Conservation (phyloP, 202 grass and related monocot genomes). For the Zizania palustris region DNA sequence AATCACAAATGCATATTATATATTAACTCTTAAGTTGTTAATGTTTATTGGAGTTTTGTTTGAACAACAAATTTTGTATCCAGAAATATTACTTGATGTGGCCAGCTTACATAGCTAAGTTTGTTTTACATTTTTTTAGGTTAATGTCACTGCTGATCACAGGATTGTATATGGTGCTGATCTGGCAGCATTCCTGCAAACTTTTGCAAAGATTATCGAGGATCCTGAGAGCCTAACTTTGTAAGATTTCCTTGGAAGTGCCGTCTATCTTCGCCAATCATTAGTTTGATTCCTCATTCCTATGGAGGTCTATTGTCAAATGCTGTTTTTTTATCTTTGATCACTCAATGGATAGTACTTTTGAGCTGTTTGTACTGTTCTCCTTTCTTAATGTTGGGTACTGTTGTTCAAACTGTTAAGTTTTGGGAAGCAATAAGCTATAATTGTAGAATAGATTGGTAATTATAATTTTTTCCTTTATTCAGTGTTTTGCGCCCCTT, state of each 20-base stretch:
- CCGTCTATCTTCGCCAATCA: conserved; percentile 12
- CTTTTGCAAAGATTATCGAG: conserved; percentile 93
- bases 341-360: conserved; percentile 14
- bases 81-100: not conserved
- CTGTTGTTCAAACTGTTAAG: conserved; percentile 35
- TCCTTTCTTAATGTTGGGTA: conserved; percentile 24
- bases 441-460: conserved; percentile 43
- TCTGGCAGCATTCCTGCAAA: conserved; percentile 91
- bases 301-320: conserved; percentile 31
- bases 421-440: conserved; percentile 48
- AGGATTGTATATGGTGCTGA: conserved; percentile 98
- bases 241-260: conserved; percentile 56
- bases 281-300: conserved; percentile 46
- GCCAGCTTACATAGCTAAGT: conserved; percentile 5
- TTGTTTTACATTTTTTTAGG: conserved; percentile 51
- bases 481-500: conserved; percentile 14
- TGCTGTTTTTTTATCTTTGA: conserved; percentile 43
- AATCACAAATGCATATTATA: not conserved
- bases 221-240: conserved; percentile 88
- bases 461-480: not conserved
- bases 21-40: not conserved
- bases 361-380: conserved; percentile 35
- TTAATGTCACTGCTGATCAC: conserved; percentile 98
- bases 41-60: not conserved
- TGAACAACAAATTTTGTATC: not conserved